phyloP scores from a whole-genome alignment of 192 early-diverging fungal genomes.

The Rhizophlyctis rosea region DNA sequence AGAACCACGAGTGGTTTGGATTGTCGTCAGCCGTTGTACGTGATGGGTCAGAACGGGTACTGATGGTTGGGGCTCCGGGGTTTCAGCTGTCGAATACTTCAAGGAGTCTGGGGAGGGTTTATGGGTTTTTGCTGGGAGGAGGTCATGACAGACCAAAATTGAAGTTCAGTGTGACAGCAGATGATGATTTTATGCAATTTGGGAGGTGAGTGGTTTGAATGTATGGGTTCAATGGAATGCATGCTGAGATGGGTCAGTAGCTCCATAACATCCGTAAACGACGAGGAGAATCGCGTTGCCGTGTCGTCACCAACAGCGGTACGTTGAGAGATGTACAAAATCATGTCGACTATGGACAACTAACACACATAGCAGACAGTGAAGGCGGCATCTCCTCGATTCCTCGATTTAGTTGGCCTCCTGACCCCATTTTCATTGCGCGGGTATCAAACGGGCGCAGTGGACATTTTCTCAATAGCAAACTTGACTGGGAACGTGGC shows the following conservation, averaged over 20 bases:
- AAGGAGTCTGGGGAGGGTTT: neutral
- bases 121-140: neutral
- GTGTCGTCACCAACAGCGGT: neutral
- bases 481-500: too few relatives aligned
- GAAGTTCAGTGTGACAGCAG: conserved; percentile 5
- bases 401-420: conserved; percentile 9
- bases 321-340: too few relatives aligned
- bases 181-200: conserved; percentile 2
- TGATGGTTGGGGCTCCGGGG: conserved; percentile 55
- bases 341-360: too few relatives aligned
- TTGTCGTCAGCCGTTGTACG: conserved; percentile 26
- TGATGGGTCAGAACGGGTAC: conserved; percentile 22
- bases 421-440: conserved; percentile 5
- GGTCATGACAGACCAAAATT: neutral
- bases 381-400: neutral
- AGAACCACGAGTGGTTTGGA: conserved; percentile 50
- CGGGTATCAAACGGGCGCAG: conserved; percentile 21
- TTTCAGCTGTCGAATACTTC: conserved; percentile 10
- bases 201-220: neutral
- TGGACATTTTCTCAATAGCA: too few relatives aligned
- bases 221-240: too few relatives aligned
- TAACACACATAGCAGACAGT: too few relatives aligned
- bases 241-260: conserved; percentile 2
- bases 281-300: too few relatives aligned
- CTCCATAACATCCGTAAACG: neutral